Evolutionary conservation across 257 asterid genomes (phyloP).

Genomic region (Solanum phureja): DNA sequence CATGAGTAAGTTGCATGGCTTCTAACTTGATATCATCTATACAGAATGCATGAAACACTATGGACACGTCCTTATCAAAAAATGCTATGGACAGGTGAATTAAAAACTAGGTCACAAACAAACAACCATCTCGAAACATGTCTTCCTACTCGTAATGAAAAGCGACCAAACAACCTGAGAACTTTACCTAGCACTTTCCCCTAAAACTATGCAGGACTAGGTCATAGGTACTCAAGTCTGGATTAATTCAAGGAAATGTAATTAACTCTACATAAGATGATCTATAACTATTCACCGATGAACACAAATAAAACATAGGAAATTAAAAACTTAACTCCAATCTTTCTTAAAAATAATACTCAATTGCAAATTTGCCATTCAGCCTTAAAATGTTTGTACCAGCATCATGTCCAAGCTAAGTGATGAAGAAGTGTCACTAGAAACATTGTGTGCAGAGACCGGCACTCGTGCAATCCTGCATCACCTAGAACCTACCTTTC

Average conservation of each 20-base stretch:
- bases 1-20: background rate
- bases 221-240: background rate
- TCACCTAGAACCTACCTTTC: background rate
- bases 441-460: background rate
- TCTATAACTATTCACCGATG: background rate
- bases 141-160: background rate
- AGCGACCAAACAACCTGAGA: background rate
- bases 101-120: background rate
- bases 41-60: background rate
- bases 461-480: background rate
- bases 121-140: background rate
- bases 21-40: background rate
- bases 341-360: background rate
- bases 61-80: background rate
- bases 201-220: background rate
- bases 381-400: background rate
- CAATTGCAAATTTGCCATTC: background rate
- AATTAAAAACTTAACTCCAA: background rate
- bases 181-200: background rate
- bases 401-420: background rate
- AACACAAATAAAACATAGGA: background rate
- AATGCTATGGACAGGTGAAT: background rate
- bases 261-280: background rate
- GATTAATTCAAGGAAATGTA: background rate
- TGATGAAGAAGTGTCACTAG: background rate